These are phyloP conservation scores for Bipolaris sorokiniana DNA, from an alignment of 2,329 filamentous ascomycete genomes.

Conservation along the genomic window DNA sequence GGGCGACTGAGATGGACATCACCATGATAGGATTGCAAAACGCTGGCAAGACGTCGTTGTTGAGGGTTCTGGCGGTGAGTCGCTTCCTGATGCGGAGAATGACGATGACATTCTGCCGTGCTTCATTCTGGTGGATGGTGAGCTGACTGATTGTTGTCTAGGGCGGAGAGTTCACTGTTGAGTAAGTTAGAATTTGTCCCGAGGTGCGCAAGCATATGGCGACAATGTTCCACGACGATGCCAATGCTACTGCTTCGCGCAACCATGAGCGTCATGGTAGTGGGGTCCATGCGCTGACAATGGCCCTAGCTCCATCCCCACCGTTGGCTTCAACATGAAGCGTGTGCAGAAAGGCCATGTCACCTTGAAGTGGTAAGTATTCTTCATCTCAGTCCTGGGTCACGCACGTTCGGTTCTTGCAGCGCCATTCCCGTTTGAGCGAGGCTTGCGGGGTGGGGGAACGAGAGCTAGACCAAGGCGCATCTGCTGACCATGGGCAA, in stretches of 20 bases:
- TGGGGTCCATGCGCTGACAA: conserved; percentile 46
- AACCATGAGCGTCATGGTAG: conserved; percentile 33
- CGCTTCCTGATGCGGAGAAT: conserved; percentile 41
- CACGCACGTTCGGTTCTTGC: conserved; percentile 47
- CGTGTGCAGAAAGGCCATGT: conserved; percentile 97
- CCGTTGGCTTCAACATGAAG: conserved; percentile 99
- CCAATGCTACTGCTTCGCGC: conserved; percentile 38
- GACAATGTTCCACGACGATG: conserved; percentile 35
- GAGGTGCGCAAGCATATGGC: conserved; percentile 35
- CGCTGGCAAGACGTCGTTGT: conserved; percentile 93
- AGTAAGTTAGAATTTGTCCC: conserved; percentile 69
- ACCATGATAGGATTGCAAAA: conserved; percentile 99
- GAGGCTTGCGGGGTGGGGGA: conserved; percentile 37
- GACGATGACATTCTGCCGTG: conserved; percentile 34
- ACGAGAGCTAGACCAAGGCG: conserved; percentile 35
- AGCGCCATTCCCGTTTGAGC: conserved; percentile 43
- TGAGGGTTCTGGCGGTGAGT: conserved; percentile 93
- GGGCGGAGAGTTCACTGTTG: conserved; percentile 98
- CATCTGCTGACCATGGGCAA: conserved; percentile 47
- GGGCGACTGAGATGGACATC: conserved; percentile 99
- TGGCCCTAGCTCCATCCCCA: conserved; percentile 85
- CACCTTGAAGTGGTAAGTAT: conserved; percentile 83
- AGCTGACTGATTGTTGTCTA: conserved; percentile 54
- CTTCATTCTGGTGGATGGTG: conserved; percentile 23
- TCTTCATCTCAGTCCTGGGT: conserved; percentile 32